Conservation (phyloP, 495 filamentous ascomycete genomes). For the Chaetomium fimeti region DNA sequence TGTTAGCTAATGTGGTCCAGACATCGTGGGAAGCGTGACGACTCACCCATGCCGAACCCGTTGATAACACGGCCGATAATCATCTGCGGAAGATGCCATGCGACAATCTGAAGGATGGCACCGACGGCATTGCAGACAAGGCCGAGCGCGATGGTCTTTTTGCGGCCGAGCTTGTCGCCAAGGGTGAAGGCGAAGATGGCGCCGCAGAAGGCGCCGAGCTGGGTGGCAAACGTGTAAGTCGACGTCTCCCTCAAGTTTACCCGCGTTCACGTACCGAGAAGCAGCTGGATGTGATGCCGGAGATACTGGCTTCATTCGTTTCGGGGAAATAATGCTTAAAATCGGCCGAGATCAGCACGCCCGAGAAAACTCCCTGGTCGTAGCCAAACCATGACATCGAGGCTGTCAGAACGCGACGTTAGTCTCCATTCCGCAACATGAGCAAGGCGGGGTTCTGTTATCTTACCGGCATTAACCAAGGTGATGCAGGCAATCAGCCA, state of each 20-base stretch:
- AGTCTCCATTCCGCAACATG: not conserved
- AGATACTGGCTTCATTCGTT: constrained; percentile 7
- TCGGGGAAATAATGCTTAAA: constrained; percentile 12
- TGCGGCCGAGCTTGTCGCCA: constrained; percentile 6
- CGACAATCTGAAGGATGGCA: constrained; percentile 26
- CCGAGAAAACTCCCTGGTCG: constrained; percentile 16
- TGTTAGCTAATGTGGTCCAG: not conserved
- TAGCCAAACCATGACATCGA: constrained; percentile 18
- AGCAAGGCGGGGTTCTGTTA: not conserved
- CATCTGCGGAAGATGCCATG: constrained; percentile 55
- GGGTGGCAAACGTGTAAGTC: constrained; percentile 38
- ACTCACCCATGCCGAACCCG: constrained; percentile 11
- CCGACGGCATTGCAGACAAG: not conserved
- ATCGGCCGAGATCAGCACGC: constrained; percentile 12
- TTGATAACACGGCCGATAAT: constrained; percentile 35
- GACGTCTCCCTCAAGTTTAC: not conserved
- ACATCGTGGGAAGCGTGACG: not conserved
- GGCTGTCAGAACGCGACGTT: not conserved
- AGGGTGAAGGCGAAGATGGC: constrained; percentile 15
- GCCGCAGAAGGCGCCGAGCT: constrained; percentile 25
- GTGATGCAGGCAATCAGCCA: constrained; percentile 17
- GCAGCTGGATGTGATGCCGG: constrained; percentile 9
- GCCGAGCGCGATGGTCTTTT: constrained; percentile 5
- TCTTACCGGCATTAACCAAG: constrained; percentile 11
- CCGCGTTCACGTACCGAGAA: not conserved